These are phyloP conservation scores for Alternaria viburni DNA, from an alignment of 2,329 filamentous ascomycete species.

Conservation along the genomic window DNA sequence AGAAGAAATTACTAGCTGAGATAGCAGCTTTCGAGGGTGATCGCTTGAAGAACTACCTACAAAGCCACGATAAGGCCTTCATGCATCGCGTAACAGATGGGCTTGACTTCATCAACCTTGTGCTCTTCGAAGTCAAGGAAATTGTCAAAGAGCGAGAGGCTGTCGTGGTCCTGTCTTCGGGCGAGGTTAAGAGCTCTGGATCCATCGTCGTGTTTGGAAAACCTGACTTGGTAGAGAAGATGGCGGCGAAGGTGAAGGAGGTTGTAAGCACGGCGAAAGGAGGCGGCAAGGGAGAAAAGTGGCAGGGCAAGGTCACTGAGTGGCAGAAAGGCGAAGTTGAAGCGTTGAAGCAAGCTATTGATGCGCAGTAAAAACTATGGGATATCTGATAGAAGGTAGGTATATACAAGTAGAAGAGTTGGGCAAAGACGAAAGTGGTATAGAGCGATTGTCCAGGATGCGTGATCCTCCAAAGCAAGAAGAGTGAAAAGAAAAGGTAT, in stretches of 20 bases:
- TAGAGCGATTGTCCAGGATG: not conserved
- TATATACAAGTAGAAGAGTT: not conserved
- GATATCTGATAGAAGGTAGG: not conserved
- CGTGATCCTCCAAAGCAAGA: not conserved
- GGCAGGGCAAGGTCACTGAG: constrained; percentile 42
- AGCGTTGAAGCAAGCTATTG: constrained; percentile 28
- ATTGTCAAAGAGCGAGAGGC: constrained; percentile 24
- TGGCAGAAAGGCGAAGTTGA: constrained; percentile 44
- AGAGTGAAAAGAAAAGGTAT: not conserved
- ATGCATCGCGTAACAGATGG: constrained; percentile 37
- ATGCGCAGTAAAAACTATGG: constrained; percentile 7
- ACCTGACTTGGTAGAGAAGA: constrained; percentile 29
- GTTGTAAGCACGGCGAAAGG: constrained; percentile 36
- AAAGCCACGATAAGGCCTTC: constrained; percentile 22
- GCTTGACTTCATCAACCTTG: constrained; percentile 38
- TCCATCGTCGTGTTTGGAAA: constrained; percentile 38
- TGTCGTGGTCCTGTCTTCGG: constrained; percentile 37
- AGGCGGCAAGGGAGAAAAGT: constrained; percentile 42
- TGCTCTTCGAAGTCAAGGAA: constrained; percentile 36
- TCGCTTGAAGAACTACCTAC: constrained; percentile 27
- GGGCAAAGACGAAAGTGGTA: not conserved
- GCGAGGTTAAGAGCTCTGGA: constrained; percentile 34
- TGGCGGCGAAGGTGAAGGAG: constrained; percentile 33
- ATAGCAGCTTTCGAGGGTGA: constrained; percentile 36
- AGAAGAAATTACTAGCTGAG: constrained; percentile 38